These are phyloP conservation scores for Pichia ethanolica DNA, from an alignment of 805 yeast genomes.

Conservation along the genomic window DNA sequence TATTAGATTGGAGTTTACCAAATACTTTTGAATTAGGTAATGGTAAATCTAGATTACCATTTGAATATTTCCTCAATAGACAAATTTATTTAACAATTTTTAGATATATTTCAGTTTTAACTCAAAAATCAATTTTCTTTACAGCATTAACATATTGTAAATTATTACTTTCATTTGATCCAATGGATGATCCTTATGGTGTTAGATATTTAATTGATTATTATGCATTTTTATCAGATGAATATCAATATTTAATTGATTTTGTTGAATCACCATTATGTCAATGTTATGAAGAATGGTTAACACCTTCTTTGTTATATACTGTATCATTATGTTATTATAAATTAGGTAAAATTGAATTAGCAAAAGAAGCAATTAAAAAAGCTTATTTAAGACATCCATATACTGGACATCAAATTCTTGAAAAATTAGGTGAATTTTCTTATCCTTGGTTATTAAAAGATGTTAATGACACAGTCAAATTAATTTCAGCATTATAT, in stretches of 20 bases:
- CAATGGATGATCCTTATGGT: constrained; percentile 79
- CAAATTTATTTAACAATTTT: constrained; percentile 69
- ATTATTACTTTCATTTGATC: constrained; percentile 56
- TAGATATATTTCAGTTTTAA: constrained; percentile 60
- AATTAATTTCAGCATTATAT: constrained; percentile 50
- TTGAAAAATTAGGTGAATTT: constrained; percentile 41
- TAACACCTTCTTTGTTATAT: constrained; percentile 63
- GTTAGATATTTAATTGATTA: constrained; percentile 77
- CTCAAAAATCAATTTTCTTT: constrained; percentile 67
- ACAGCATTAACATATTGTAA: constrained; percentile 77
- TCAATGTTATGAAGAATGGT: constrained; percentile 56
- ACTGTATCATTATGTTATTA: constrained; percentile 60
- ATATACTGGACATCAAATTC: constrained; percentile 43
- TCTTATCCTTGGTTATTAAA: constrained; percentile 21
- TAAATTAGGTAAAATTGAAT: constrained; percentile 27
- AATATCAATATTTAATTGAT: constrained; percentile 53
- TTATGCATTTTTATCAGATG: constrained; percentile 61
- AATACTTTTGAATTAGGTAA: constrained; percentile 50
- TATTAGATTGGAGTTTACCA: constrained; percentile 68
- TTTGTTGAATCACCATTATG: constrained; percentile 50
- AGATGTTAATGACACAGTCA: constrained; percentile 26
- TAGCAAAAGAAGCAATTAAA: constrained; percentile 42
- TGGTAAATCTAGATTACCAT: constrained; percentile 64
- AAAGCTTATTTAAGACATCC: constrained; percentile 53
- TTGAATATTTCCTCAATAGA: constrained; percentile 65